phyloP scores from a whole-genome alignment of 768 basidiomycete species.

The Kwoniella bestiolae region DNA sequence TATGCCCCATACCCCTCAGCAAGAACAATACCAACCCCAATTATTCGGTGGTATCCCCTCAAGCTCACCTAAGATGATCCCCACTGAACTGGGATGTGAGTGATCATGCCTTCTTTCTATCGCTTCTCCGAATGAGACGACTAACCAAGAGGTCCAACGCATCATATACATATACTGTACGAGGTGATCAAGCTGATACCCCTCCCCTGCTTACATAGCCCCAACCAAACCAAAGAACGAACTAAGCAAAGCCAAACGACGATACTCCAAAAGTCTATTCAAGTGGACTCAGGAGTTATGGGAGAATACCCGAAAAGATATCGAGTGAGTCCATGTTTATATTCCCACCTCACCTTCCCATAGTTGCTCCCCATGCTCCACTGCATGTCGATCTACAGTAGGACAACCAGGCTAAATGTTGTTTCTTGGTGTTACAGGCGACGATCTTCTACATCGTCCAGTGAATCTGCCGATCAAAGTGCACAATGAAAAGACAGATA shows the following conservation, averaged over 20 bases:
- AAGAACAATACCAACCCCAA: not conserved
- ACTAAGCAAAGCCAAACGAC: slow-evolving; percentile 18
- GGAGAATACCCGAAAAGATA: slow-evolving; percentile 17
- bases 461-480: not conserved
- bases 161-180: no score
- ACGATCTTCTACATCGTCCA: slow-evolving; percentile 15
- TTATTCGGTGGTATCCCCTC: not conserved
- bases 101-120: not conserved
- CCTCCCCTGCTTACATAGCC: no score
- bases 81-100: slow-evolving; percentile 2
- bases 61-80: slow-evolving; percentile 1
- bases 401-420: no score
- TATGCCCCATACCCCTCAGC: slow-evolving; percentile 2
- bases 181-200: no score
- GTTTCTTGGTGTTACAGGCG: not conserved
- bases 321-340: slow-evolving; percentile 24
- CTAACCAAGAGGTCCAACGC: no score
- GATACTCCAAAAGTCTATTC: slow-evolving; percentile 14
- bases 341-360: not conserved
- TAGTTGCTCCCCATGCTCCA: not conserved
- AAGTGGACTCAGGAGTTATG: slow-evolving; percentile 26
- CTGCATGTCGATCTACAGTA: no score
- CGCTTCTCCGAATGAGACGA: no score
- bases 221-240: slow-evolving; percentile 3
- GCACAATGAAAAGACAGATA: not conserved